Evolutionary conservation across 2,329 filamentous ascomycete genomes (phyloP).

Genomic region (Claviceps cyperi): DNA sequence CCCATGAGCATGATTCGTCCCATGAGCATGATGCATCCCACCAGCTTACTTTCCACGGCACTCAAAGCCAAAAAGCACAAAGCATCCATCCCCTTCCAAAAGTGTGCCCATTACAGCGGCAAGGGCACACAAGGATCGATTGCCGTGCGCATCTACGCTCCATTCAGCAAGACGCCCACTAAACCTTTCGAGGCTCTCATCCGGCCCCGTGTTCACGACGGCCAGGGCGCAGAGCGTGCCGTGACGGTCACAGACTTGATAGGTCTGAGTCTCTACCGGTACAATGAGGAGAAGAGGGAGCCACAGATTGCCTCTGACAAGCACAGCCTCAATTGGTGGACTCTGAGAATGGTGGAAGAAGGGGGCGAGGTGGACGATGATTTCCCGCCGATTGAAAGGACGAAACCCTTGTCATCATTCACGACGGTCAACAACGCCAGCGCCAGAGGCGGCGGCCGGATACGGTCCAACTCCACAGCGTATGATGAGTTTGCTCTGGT

Average conservation of each 20-base stretch:
- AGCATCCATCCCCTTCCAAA: constrained; percentile 57
- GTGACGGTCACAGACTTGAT: constrained; percentile 72
- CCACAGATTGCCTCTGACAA: constrained; percentile 51
- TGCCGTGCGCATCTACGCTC: constrained; percentile 62
- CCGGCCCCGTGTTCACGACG: constrained; percentile 52
- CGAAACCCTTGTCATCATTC: constrained; percentile 60
- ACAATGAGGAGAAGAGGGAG: constrained; percentile 61
- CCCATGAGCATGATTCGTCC: constrained; percentile 50
- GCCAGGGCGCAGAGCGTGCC: constrained; percentile 42
- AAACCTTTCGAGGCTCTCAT: constrained; percentile 61
- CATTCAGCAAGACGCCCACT: constrained; percentile 49
- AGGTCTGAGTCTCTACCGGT: constrained; percentile 63
- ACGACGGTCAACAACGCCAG: constrained; percentile 74
- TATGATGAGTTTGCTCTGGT: constrained; percentile 76
- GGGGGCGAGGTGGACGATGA: constrained; percentile 77
- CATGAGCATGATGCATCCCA: constrained; percentile 52
- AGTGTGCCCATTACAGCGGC: constrained; percentile 61
- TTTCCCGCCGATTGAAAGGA: constrained; percentile 64
- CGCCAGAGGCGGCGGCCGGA: constrained; percentile 43
- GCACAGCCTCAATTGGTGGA: constrained; percentile 70
- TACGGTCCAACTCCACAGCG: constrained; percentile 57
- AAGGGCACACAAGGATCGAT: constrained; percentile 67
- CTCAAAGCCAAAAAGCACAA: constrained; percentile 58
- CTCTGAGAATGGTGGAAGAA: constrained; percentile 69
- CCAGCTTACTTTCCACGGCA: constrained; percentile 56